Percentiles rank a stretch among this genome's conserved stretches.
These are phyloP conservation scores for Lachancea fermentati DNA, from an alignment of 805 yeast species.

Conservation along the genomic window DNA sequence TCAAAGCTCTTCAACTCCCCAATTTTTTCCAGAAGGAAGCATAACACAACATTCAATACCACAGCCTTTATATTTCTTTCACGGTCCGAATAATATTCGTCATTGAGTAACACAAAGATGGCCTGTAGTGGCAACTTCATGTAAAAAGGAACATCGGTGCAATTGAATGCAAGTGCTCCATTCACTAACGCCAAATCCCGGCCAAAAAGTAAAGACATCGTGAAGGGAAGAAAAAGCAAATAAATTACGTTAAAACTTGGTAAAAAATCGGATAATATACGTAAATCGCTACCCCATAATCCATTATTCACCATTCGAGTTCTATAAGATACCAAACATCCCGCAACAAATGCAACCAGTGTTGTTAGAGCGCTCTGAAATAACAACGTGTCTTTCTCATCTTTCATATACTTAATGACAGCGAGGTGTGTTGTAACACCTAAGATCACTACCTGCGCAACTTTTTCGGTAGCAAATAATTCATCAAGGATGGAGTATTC, in stretches of 20 bases:
- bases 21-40: constrained; percentile 23
- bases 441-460: constrained; percentile 24
- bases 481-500: constrained; percentile 14
- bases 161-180: constrained; percentile 29
- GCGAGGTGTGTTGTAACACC: constrained; percentile 22
- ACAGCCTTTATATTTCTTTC: constrained; percentile 18
- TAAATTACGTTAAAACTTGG: constrained; percentile 35
- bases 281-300: constrained; percentile 1
- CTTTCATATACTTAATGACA: constrained; percentile 13
- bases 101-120: constrained; percentile 20
- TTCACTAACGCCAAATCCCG: constrained; percentile 26
- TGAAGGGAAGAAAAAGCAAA: constrained; percentile 30
- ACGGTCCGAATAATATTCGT: constrained; percentile 14
- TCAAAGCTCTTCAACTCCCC: constrained; percentile 36
- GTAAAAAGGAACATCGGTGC: constrained; percentile 21
- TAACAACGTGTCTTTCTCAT: constrained; percentile 15
- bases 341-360: constrained; percentile 20
- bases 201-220: constrained; percentile 27
- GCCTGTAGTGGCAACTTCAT: constrained; percentile 23
- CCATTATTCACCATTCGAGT: constrained; percentile 3
- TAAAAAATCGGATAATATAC: constrained; percentile 7
- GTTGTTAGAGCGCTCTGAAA: constrained; percentile 19
- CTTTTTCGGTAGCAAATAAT: constrained; percentile 19
- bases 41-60: constrained; percentile 22
- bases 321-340: constrained; percentile 15